phyloP scores from a whole-genome alignment of 371 early-diverging fungal genomes.

The Mortierella polycephala region DNA sequence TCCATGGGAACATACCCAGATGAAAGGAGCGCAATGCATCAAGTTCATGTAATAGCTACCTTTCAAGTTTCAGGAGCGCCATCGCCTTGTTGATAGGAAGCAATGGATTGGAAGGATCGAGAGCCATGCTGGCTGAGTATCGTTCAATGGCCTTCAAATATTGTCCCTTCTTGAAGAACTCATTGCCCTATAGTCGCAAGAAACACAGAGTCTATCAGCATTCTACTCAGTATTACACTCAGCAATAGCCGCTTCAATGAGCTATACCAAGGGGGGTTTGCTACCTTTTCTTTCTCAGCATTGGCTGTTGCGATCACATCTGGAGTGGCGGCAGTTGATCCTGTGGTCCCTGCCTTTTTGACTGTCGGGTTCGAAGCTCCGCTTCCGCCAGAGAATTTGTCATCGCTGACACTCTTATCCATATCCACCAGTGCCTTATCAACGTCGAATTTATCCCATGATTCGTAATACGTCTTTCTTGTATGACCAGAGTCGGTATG shows the following conservation, averaged over 20 bases:
- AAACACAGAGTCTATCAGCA: too few relatives aligned
- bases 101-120: slow-evolving; percentile 73
- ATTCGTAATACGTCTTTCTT: slow-evolving; percentile 52
- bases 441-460: slow-evolving; percentile 68
- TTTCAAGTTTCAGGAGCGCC: slow-evolving; percentile 80
- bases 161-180: slow-evolving; percentile 76
- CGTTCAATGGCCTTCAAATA: slow-evolving; percentile 72
- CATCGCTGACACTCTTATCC: slow-evolving; percentile 3
- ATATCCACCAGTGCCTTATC: slow-evolving; percentile 20
- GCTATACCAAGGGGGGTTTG: background rate
- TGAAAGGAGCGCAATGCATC: background rate
- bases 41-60: slow-evolving; percentile 53
- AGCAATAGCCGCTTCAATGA: too few relatives aligned
- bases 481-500: background rate
- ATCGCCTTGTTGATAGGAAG: slow-evolving; percentile 86
- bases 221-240: too few relatives aligned
- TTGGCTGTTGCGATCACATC: slow-evolving; percentile 6
- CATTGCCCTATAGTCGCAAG: slow-evolving; percentile 72
- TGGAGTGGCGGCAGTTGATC: background rate
- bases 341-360: slow-evolving; percentile 11
- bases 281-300: slow-evolving; percentile 75
- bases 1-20: background rate
- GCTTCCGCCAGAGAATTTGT: background rate
- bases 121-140: slow-evolving; percentile 76
- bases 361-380: slow-evolving; percentile 25